Percentiles rank a stretch among this genome's conserved stretches.
Evolutionary conservation across 257 asterid species (phyloP).

Genomic region (Datura wrightii): DNA sequence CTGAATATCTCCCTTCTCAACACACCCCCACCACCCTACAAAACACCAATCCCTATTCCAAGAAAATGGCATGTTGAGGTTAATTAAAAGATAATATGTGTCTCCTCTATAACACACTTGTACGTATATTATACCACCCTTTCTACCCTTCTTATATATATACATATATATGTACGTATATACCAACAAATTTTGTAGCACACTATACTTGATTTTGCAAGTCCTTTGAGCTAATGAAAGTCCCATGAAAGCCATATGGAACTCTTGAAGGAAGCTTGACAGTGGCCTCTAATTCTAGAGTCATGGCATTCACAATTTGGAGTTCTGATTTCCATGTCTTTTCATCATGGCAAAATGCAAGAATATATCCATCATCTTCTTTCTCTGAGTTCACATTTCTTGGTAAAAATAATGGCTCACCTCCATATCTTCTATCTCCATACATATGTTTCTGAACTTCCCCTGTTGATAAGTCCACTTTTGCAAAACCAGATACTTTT

Average conservation of each 20-base stretch:
- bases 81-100: neutral
- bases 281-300: constrained; percentile 54
- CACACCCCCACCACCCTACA: neutral
- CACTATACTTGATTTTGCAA: constrained; percentile 51
- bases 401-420: constrained; percentile 74
- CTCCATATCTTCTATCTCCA: constrained; percentile 60
- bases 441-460: constrained; percentile 51
- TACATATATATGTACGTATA: constrained; percentile 12
- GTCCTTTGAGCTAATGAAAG: constrained; percentile 58
- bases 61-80: constrained; percentile 1
- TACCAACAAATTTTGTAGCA: neutral
- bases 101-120: neutral
- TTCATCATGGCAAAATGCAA: constrained; percentile 63
- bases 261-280: constrained; percentile 75
- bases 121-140: neutral
- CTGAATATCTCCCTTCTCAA: constrained; percentile 25
- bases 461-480: constrained; percentile 60
- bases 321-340: constrained; percentile 63
- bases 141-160: constrained; percentile 6
- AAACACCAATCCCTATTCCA: neutral
- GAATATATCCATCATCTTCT: constrained; percentile 67
- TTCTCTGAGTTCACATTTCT: constrained; percentile 35
- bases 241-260: constrained; percentile 88
- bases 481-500: constrained; percentile 72
- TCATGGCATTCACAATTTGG: constrained; percentile 59